Base-by-base conservation (phyloP, 2,329 filamentous ascomycete genomes). In the Aspergillus chevalieri region DNA sequence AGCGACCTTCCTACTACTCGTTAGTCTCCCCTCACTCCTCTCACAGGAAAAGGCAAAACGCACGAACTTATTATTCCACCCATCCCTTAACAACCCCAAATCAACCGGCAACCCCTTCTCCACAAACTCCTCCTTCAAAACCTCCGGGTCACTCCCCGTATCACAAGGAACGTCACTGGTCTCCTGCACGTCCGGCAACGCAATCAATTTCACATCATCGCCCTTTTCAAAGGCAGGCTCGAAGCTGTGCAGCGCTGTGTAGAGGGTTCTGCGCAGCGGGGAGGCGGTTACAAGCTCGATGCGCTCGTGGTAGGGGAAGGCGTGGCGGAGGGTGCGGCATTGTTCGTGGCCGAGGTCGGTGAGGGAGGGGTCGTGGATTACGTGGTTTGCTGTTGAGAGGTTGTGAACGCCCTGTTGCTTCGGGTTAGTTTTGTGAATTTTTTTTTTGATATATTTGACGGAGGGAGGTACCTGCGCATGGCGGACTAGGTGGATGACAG, bases 171-270 rank as follows among this genome's bases (percentile, higher is more conserved):
- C 73, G 47, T 83, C 78, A 4, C 82, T 85, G 0, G 88, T 83
- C 69, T 95, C 91, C 69, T 95, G 91, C 4, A 89, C 72, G 54
- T 87, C 82, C 0, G 89, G 88, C 10, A 93, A 72, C 1, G 84
- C 83, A 22, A 86, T 70, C 46, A 94, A 65, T 41, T 73, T 78
- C 48, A 78, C 64, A 3, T 73, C 71, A 12, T 66, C 67, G 48
- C 71, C 70, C 8, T 64, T 59, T 19, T 74, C 61, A 46, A 81
- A 75, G 1, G 73, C 75, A 0, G 80, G 74, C 15, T 77, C 78
- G 67, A 95, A 94, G 43, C 81, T 79, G 47, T 82, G 72, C 26
- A 89, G 76, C 30, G 86, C 84, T 2, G 90, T 95, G 69, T 88
- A 82, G 43, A 95, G 76, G 2, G 90, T 94, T 53, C 90, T 83